Conservation (phyloP, 352 stramenopile genomes). For the Globisporangium nunn region DNA sequence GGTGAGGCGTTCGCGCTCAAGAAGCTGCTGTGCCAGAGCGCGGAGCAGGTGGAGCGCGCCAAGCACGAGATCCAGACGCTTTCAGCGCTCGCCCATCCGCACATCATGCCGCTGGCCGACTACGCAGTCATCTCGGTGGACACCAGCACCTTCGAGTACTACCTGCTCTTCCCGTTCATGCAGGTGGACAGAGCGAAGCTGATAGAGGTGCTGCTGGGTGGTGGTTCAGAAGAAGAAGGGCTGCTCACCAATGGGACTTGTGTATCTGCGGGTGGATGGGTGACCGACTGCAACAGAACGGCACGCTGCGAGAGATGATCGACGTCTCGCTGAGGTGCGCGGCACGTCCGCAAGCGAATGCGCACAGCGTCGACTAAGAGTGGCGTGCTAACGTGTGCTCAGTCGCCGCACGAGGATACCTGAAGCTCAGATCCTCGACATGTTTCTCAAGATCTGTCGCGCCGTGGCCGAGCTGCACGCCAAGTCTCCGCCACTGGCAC, state of each 20-base stretch:
- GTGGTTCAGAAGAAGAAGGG: not conserved
- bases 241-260: not conserved
- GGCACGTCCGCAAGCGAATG: not conserved
- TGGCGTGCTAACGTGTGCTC: not conserved
- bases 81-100: constrained; percentile 60
- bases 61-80: constrained; percentile 82
- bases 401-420: constrained; percentile 41
- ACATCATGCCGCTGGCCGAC: constrained; percentile 82
- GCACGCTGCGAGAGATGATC: constrained; percentile 82
- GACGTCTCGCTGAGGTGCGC: constrained; percentile 47
- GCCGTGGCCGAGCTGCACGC: constrained; percentile 74
- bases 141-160: constrained; percentile 52
- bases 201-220: not conserved
- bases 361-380: not conserved
- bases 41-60: constrained; percentile 73
- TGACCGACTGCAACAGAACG: constrained; percentile 41
- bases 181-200: constrained; percentile 25
- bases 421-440: constrained; percentile 60
- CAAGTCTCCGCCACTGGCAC: constrained; percentile 59
- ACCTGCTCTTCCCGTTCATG: constrained; percentile 83
- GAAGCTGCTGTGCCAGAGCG: constrained; percentile 82
- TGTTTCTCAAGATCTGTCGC: constrained; percentile 80
- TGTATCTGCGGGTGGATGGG: not conserved
- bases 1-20: constrained; percentile 84
- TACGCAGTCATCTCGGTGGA: constrained; percentile 58